phyloP scores from a whole-genome alignment of 495 filamentous ascomycete genomes.

The Durotheca rogersii region DNA sequence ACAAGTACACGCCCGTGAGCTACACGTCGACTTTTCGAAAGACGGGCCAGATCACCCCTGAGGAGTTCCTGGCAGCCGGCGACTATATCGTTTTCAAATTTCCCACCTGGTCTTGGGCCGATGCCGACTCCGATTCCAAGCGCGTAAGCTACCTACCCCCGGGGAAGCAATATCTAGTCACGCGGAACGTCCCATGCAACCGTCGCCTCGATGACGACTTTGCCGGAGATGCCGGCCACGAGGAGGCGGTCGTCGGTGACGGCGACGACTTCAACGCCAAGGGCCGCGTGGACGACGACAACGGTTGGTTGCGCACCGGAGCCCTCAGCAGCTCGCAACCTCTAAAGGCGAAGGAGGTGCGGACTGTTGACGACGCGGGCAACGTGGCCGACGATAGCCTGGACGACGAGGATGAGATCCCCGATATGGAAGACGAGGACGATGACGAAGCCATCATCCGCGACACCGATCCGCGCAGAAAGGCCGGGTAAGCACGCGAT shows the following conservation, averaged over 20 bases:
- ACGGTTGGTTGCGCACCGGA: constrained; percentile 90
- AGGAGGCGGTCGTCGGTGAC: constrained; percentile 80
- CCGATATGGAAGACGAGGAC: constrained; percentile 98
- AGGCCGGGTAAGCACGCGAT: constrained; percentile 62
- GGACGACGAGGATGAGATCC: constrained; percentile 84
- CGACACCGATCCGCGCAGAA: constrained; percentile 62
- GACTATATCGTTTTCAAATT: constrained; percentile 99
- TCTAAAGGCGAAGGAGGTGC: constrained; percentile 72
- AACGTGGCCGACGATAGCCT: constrained; percentile 71
- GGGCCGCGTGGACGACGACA: constrained; percentile 63
- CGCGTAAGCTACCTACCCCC: constrained; percentile 79
- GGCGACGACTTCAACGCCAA: constrained; percentile 61
- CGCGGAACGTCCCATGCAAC: constrained; percentile 89
- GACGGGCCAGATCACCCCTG: constrained; percentile 93
- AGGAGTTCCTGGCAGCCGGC: constrained; percentile 93
- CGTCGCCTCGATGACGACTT: constrained; percentile 90
- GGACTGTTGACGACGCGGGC: constrained; percentile 79
- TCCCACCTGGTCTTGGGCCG: constrained; percentile 96
- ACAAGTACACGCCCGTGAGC: constrained; percentile 82
- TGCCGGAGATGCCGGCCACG: constrained; percentile 78
- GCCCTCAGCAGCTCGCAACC: constrained; percentile 70
- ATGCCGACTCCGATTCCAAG: constrained; percentile 73
- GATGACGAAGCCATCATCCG: constrained; percentile 97
- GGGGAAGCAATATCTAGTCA: constrained; percentile 94
- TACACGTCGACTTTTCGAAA: constrained; percentile 90